Evolutionary conservation across 1,284 basidiomycete species (phyloP).

Genomic region (Phellopilus nigrolimitatus): DNA sequence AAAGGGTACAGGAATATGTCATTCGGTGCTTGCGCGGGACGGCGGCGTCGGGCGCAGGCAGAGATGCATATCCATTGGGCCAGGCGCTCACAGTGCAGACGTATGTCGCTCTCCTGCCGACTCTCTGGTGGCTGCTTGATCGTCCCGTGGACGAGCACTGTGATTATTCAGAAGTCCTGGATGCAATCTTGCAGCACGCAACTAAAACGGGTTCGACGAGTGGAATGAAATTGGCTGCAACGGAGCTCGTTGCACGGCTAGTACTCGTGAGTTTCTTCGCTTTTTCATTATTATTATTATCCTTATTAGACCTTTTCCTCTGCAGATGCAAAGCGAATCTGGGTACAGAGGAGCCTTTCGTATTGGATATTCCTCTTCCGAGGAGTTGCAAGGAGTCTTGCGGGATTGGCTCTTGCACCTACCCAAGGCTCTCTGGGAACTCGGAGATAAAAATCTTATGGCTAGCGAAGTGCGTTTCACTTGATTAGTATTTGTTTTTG

Average conservation of each 20-base stretch:
- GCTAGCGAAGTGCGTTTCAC: slow-evolving; percentile 52
- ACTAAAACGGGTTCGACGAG: slow-evolving; percentile 51
- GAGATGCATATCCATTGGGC: slow-evolving; percentile 35
- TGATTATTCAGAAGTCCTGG: slow-evolving; percentile 38
- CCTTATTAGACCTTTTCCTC: slow-evolving; percentile 16
- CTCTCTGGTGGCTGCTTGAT: slow-evolving; percentile 78
- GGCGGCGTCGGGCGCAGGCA: slow-evolving; percentile 29
- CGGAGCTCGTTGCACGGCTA: slow-evolving; percentile 69
- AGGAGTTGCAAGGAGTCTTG: slow-evolving; percentile 35
- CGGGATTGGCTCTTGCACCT: slow-evolving; percentile 65
- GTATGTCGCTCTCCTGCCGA: slow-evolving; percentile 72
- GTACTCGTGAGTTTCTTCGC: slow-evolving; percentile 48
- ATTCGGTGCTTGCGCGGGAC: slow-evolving; percentile 55
- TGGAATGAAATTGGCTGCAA: slow-evolving; percentile 54
- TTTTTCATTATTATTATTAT: neutral
- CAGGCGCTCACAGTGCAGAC: slow-evolving; percentile 51
- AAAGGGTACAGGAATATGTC: slow-evolving; percentile 67
- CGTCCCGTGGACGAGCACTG: slow-evolving; percentile 24
- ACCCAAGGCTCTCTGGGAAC: slow-evolving; percentile 81
- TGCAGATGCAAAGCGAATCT: slow-evolving; percentile 57
- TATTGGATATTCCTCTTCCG: slow-evolving; percentile 29
- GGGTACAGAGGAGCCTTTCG: slow-evolving; percentile 51
- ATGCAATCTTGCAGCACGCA: slow-evolving; percentile 56
- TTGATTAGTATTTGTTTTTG: slow-evolving; percentile 22
- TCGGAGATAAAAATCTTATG: slow-evolving; percentile 52